Evolutionary conservation across 257 asterid species (phyloP).

Genomic region (Anisodus acutangulus): DNA sequence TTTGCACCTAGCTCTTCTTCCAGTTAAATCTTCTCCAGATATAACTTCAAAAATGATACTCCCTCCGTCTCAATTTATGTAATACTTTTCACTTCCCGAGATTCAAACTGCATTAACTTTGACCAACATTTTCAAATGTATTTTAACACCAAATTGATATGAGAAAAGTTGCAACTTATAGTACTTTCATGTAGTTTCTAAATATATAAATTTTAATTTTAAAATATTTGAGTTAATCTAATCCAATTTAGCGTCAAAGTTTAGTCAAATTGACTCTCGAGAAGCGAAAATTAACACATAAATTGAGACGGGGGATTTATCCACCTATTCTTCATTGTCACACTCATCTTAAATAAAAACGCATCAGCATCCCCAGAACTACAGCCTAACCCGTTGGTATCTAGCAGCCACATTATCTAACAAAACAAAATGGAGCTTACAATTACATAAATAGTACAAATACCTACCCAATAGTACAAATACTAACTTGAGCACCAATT

Average conservation of each 20-base stretch:
- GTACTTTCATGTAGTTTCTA: too few relatives aligned
- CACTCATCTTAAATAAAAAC: not conserved
- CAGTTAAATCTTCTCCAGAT: conserved; percentile 9
- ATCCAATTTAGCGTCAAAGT: too few relatives aligned
- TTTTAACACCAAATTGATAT: too few relatives aligned
- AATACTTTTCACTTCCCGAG: too few relatives aligned
- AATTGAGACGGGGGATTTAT: not conserved
- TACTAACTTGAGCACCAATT: not conserved
- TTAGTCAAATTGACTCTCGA: too few relatives aligned
- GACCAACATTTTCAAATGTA: too few relatives aligned
- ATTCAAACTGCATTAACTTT: too few relatives aligned
- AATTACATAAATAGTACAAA: not conserved
- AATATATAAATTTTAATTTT: too few relatives aligned
- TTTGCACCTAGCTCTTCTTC: conserved; percentile 9
- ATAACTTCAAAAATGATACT: not conserved
- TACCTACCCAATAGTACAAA: conserved; percentile 25
- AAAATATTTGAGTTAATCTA: too few relatives aligned
- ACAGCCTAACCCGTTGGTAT: conserved; percentile 12
- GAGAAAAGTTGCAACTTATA: too few relatives aligned
- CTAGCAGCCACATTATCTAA: not conserved
- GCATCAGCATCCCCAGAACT: not conserved
- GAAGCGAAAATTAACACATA: too few relatives aligned
- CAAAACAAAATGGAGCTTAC: conserved; percentile 8
- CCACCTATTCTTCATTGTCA: conserved; percentile 18
- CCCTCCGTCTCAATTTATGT: too few relatives aligned